Percentiles rank a stretch among this genome's conserved stretches.
These are phyloP conservation scores for Taphrina deformans DNA, from an alignment of 1,139 yeast genomes.

Conservation along the genomic window DNA sequence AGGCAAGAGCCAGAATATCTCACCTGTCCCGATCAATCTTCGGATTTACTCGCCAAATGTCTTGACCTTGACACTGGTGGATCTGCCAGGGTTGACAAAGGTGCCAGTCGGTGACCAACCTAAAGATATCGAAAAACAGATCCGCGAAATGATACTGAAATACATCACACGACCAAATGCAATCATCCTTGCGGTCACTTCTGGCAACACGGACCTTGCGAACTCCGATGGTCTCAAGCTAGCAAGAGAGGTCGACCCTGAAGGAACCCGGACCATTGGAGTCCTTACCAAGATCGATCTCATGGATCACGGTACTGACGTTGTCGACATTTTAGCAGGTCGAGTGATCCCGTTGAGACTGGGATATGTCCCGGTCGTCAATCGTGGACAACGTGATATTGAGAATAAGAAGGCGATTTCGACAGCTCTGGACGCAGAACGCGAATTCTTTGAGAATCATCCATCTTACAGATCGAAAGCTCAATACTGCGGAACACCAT, in stretches of 20 bases:
- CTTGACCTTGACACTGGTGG: slow-evolving; percentile 89
- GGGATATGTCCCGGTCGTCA: slow-evolving; percentile 96
- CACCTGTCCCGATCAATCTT: slow-evolving; percentile 87
- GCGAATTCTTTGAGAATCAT: slow-evolving; percentile 77
- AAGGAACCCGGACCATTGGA: slow-evolving; percentile 91
- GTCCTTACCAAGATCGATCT: slow-evolving; percentile 94
- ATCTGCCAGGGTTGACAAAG: slow-evolving; percentile 95
- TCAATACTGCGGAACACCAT: slow-evolving; percentile 93
- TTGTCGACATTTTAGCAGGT: slow-evolving; percentile 92
- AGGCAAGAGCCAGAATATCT: slow-evolving; percentile 88
- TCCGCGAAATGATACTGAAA: slow-evolving; percentile 89
- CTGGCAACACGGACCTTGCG: slow-evolving; percentile 96
- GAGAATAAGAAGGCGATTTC: slow-evolving; percentile 82
- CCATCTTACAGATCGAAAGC: slow-evolving; percentile 95
- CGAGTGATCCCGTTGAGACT: slow-evolving; percentile 91
- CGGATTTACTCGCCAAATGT: slow-evolving; percentile 96
- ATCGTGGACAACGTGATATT: slow-evolving; percentile 96
- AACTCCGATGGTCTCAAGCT: slow-evolving; percentile 94
- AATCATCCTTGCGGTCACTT: slow-evolving; percentile 89
- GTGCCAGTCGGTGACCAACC: slow-evolving; percentile 99
- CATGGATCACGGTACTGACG: slow-evolving; percentile 99
- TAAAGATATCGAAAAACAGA: slow-evolving; percentile 91
- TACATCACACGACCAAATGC: slow-evolving; percentile 96
- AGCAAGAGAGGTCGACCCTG: slow-evolving; percentile 98
- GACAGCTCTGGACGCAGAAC: slow-evolving; percentile 82